Evolutionary conservation across 352 stramenopile genomes (phyloP).

Genomic region (Pythium monospermum): DNA sequence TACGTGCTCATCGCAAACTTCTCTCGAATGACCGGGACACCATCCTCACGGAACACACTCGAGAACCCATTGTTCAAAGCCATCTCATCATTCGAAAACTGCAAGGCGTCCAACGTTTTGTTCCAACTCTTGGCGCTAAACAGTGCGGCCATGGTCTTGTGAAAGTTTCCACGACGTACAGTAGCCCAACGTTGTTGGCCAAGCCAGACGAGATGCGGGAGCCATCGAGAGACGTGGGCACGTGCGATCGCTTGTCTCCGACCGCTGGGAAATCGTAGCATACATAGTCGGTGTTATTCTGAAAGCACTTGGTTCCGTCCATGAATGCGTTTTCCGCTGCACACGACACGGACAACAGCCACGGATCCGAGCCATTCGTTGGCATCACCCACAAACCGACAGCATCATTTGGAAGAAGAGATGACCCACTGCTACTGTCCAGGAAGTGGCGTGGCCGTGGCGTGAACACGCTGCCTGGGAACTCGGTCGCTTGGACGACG

Average conservation of each 20-base stretch:
- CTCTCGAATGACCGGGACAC: conserved; percentile 20
- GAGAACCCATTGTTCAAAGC: conserved; percentile 22
- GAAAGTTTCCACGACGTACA: conserved; percentile 29
- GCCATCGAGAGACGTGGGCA: conserved; percentile 9
- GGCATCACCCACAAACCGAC: conserved; percentile 26
- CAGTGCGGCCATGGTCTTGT: conserved; percentile 21
- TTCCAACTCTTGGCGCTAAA: conserved; percentile 30
- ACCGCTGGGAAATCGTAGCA: conserved; percentile 27
- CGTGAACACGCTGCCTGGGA: conserved; percentile 25
- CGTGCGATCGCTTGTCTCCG: conserved; percentile 20
- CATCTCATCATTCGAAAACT: conserved; percentile 10
- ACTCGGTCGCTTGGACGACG: conserved; percentile 32
- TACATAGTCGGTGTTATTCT: conserved; percentile 17
- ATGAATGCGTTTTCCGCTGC: conserved; percentile 14
- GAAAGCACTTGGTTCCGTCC: conserved; percentile 23
- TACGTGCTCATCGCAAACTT: conserved; percentile 6
- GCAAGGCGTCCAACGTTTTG: conserved; percentile 21
- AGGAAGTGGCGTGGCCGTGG: conserved; percentile 20
- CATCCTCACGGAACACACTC: conserved; percentile 22
- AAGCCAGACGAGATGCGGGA: conserved; percentile 18
- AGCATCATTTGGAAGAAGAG: conserved; percentile 17
- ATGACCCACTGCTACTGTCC: neutral
- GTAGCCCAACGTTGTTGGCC: conserved; percentile 23
- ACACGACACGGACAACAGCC: conserved; percentile 25
- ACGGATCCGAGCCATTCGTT: conserved; percentile 16